These are phyloP conservation scores for Naganishia vishniacii DNA, from an alignment of 768 basidiomycete genomes.

Conservation along the genomic window DNA sequence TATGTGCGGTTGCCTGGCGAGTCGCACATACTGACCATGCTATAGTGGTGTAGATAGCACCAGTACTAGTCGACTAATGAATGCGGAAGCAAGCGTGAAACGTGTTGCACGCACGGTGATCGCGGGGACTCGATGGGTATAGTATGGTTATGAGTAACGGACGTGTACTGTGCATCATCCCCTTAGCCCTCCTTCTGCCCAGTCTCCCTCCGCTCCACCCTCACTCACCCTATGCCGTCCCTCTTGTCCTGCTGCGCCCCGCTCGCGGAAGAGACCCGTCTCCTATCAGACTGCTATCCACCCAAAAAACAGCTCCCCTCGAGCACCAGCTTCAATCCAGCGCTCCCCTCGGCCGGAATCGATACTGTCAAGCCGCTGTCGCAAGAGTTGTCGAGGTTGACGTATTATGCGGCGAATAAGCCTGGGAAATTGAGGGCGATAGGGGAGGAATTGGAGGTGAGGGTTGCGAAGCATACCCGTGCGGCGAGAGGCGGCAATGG, in stretches of 20 bases:
- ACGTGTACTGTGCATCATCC: not conserved
- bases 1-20: too few relatives aligned
- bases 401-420: constrained; percentile 43
- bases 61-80: too few relatives aligned
- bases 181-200: not conserved
- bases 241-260: constrained; percentile 52
- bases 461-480: constrained; percentile 18
- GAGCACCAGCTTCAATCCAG: constrained; percentile 5
- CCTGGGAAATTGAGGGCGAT: constrained; percentile 39
- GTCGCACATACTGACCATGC: too few relatives aligned
- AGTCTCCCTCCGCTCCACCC: too few relatives aligned
- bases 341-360: constrained; percentile 11
- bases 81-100: constrained; percentile 10
- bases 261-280: constrained; percentile 51
- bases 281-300: constrained; percentile 28
- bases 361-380: constrained; percentile 44
- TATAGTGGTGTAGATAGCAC: too few relatives aligned
- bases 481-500: constrained; percentile 61
- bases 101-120: not conserved
- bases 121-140: not conserved
- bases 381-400: constrained; percentile 45
- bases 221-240: too few relatives aligned
- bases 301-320: constrained; percentile 27
- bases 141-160: too few relatives aligned
- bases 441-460: constrained; percentile 33